These are phyloP conservation scores for Aspergillus pseudotamarii DNA, from an alignment of 2,329 filamentous ascomycete genomes.

Conservation along the genomic window DNA sequence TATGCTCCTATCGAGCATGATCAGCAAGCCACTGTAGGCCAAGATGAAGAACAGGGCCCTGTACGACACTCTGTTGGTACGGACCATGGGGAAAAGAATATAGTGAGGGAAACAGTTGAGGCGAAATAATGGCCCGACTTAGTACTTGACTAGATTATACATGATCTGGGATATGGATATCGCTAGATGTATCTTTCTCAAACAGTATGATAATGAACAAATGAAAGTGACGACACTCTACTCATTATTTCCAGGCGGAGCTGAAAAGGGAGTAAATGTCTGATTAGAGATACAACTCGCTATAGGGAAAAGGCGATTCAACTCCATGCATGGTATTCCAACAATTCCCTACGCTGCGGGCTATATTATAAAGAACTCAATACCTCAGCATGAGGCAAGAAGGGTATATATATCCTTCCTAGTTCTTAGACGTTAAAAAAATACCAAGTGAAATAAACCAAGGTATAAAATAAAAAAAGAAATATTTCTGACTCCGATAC, in stretches of 20 bases:
- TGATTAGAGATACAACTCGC: neutral
- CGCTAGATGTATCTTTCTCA: neutral
- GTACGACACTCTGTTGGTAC: neutral
- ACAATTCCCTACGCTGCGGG: neutral
- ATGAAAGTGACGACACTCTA: neutral
- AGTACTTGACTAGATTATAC: too few species aligned
- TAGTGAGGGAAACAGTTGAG: neutral
- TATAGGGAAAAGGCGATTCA: too few species aligned
- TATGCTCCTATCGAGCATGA: conserved; percentile 25
- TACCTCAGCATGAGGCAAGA: neutral
- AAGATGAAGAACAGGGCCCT: conserved; percentile 19
- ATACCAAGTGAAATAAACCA: neutral
- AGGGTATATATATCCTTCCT: too few species aligned
- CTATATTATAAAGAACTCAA: neutral
- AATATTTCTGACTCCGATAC: conserved; percentile 10
- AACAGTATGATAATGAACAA: neutral
- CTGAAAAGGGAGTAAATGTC: neutral
- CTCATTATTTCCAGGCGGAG: neutral
- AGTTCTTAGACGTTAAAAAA: neutral
- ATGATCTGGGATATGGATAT: neutral
- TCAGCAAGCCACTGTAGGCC: conserved; percentile 5
- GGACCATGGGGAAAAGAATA: neutral
- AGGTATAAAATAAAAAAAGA: neutral
- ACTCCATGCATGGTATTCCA: too few species aligned
- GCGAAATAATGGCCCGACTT: neutral